Conservation (phyloP, 1,284 basidiomycete species). For the Sporisorium scitamineum region DNA sequence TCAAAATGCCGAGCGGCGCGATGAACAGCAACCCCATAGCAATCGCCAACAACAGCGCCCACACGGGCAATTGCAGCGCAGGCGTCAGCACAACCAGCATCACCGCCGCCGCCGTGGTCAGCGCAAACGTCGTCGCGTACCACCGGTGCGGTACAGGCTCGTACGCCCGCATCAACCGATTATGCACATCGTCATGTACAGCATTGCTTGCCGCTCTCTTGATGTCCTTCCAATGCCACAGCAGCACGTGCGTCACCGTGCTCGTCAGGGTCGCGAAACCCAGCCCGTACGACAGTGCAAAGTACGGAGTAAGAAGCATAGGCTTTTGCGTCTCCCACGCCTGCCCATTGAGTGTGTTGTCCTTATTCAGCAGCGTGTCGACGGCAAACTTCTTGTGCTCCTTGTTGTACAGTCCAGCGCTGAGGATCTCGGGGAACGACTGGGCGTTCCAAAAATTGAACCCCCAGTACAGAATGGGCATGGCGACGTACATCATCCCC, state of each 20-base stretch:
- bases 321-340: constrained; percentile 70
- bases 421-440: constrained; percentile 69
- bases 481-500: constrained; percentile 72
- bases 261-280: constrained; percentile 72
- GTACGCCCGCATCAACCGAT: constrained; percentile 66
- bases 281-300: constrained; percentile 70
- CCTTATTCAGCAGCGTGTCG: constrained; percentile 53
- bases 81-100: constrained; percentile 71
- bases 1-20: constrained; percentile 71
- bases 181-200: constrained; percentile 67
- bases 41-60: constrained; percentile 72
- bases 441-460: constrained; percentile 71
- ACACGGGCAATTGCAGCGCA: constrained; percentile 71
- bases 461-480: constrained; percentile 70
- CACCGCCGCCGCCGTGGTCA: constrained; percentile 67
- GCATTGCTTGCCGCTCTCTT: constrained; percentile 70
- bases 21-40: constrained; percentile 71
- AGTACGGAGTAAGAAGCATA: constrained; percentile 72
- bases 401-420: constrained; percentile 70
- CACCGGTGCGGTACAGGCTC: constrained; percentile 62
- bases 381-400: constrained; percentile 59
- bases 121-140: constrained; percentile 64
- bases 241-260: constrained; percentile 72
- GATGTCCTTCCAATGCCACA: constrained; percentile 73
- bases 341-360: constrained; percentile 71